Evolutionary conservation across 441 rosid genomes (phyloP).

Genomic region (Populus hybrid): DNA sequence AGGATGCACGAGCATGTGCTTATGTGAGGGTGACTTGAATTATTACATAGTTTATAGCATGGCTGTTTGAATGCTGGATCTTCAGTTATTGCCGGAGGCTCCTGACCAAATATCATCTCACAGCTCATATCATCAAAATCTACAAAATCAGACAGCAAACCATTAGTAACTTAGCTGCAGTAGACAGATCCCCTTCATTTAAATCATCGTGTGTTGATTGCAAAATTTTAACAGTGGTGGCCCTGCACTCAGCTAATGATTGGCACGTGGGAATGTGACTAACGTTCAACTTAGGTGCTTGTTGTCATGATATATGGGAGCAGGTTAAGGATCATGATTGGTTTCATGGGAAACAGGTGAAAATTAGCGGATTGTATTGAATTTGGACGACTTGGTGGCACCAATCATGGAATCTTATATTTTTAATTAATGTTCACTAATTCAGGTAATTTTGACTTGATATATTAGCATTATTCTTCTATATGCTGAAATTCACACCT

Average conservation of each 20-base stretch:
- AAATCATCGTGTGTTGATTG: conserved; percentile 5
- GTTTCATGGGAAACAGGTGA: conserved; percentile 39
- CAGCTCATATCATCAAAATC: conserved; percentile 97
- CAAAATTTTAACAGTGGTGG: background rate
- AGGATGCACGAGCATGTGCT: background rate
- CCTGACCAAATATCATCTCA: conserved; percentile 86
- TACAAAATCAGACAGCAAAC: conserved; percentile 31
- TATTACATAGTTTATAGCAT: conserved; percentile 77
- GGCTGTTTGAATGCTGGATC: conserved; percentile 89
- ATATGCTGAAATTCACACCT: conserved; percentile 27
- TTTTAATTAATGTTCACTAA: conserved; percentile 21
- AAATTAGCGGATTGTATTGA: conserved; percentile 12
- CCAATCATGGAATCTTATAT: conserved; percentile 13
- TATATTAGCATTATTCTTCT: conserved; percentile 10
- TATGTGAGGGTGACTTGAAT: background rate
- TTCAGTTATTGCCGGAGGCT: conserved; percentile 57
- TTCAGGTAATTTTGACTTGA: conserved; percentile 18
- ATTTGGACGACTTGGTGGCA: conserved; percentile 21
- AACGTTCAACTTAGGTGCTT: conserved; percentile 21
- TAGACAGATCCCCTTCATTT: background rate
- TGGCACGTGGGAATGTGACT: conserved; percentile 22
- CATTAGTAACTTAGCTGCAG: background rate
- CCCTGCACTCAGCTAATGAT: conserved; percentile 17
- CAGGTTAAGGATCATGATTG: conserved; percentile 31
- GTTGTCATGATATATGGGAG: conserved; percentile 11